These are phyloP conservation scores for Cercospora sp. DNA, from an alignment of 2,329 filamentous ascomycete genomes.

Conservation along the genomic window DNA sequence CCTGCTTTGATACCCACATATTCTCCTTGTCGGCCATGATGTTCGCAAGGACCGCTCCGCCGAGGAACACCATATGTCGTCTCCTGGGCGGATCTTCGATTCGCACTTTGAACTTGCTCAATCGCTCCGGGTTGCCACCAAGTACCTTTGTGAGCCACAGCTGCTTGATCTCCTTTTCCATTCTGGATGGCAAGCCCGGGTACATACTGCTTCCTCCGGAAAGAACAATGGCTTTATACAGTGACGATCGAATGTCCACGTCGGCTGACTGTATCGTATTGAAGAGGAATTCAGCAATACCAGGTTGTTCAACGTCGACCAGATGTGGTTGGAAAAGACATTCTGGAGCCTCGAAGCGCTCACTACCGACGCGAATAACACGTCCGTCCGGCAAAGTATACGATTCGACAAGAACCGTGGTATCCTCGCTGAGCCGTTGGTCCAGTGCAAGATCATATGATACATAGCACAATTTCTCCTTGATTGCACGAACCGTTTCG, in stretches of 20 bases:
- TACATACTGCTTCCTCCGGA: constrained; percentile 99
- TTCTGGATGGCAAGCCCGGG: constrained; percentile 84
- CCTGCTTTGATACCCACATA: constrained; percentile 97
- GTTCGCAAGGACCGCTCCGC: constrained; percentile 93
- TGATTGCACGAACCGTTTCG: constrained; percentile 97
- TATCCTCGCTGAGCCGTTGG: constrained; percentile 94
- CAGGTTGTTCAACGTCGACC: constrained; percentile 94
- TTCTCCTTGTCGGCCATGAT: constrained; percentile 99
- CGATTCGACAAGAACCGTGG: constrained; percentile 92
- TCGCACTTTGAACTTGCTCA: constrained; percentile 98
- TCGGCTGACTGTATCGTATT: constrained; percentile 97
- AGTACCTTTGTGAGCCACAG: constrained; percentile 93
- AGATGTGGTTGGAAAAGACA: constrained; percentile 98
- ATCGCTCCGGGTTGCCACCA: constrained; percentile 83
- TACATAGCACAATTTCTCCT: constrained; percentile 99
- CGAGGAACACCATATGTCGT: constrained; percentile 99
- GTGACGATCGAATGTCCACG: constrained; percentile 86
- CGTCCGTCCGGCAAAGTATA: constrained; percentile 96
- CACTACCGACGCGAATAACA: constrained; percentile 92
- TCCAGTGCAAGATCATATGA: constrained; percentile 97
- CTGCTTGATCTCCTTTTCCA: constrained; percentile 99
- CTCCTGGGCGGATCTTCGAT: constrained; percentile 96
- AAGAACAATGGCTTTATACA: constrained; percentile 96
- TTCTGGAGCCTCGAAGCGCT: constrained; percentile 96
- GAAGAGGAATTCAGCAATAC: constrained; percentile 95